phyloP scores from a whole-genome alignment of 805 yeast species.

The Candida incommunis region DNA sequence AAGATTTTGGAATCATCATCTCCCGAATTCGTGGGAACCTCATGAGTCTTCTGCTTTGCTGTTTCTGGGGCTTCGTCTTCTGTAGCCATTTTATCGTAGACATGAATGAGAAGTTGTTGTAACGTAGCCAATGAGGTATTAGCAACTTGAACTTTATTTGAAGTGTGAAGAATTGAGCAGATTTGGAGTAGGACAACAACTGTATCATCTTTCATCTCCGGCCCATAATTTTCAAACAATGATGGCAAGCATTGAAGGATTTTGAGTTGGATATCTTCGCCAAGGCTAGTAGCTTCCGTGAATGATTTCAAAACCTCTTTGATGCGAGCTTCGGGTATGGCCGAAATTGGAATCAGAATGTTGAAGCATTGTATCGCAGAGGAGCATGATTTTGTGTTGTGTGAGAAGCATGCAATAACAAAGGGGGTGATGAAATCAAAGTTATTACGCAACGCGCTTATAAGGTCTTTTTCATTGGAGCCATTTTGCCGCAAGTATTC shows the following conservation, averaged over 20 bases:
- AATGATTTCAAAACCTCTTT: constrained; percentile 51
- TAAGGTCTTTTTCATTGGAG: not conserved
- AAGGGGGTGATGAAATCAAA: constrained; percentile 55
- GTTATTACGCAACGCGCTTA: constrained; percentile 12
- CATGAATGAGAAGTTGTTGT: constrained; percentile 66
- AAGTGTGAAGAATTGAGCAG: constrained; percentile 57
- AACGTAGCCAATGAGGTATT: constrained; percentile 91
- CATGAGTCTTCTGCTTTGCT: constrained; percentile 10
- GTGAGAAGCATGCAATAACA: constrained; percentile 53
- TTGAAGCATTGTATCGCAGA: constrained; percentile 62
- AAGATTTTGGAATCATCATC: constrained; percentile 27
- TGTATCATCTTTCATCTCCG: constrained; percentile 37
- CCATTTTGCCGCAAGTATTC: constrained; percentile 2
- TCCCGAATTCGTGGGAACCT: constrained; percentile 34
- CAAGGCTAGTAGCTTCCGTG: constrained; percentile 57
- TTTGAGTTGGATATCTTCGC: constrained; percentile 74
- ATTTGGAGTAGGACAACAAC: constrained; percentile 48
- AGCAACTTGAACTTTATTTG: constrained; percentile 60
- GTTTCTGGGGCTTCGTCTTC: constrained; percentile 23
- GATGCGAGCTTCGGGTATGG: constrained; percentile 38
- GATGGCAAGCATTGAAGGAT: constrained; percentile 73
- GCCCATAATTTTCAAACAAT: constrained; percentile 49
- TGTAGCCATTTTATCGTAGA: constrained; percentile 51
- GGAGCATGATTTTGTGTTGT: constrained; percentile 59
- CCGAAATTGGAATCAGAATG: constrained; percentile 37